Evolutionary conservation across 78 protist genomes (phyloP), one percentile per base, ranked within the genome.

Genomic region (Salpingoeca rosetta): DNA sequence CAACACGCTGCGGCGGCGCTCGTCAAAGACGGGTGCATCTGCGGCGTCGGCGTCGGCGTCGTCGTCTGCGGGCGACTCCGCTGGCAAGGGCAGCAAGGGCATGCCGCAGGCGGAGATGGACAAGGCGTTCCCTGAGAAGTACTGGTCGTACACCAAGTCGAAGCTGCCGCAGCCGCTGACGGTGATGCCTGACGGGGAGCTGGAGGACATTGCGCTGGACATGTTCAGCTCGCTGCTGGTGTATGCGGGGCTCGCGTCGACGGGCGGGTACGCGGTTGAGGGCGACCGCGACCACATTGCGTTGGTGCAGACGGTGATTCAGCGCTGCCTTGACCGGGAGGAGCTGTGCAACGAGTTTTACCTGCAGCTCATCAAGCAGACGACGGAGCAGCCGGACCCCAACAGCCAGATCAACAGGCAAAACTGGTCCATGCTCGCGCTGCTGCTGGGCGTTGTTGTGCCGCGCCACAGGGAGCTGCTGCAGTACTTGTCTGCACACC

Each of bases 311-410:
- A 37, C 0, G 12, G n/a, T 81, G 43, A 51, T 81, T 1, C 31
- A 31, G 37, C 3, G 24, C 40, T 0, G 2, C 31, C 2, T 81
- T 1, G 74, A 44, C 26, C 0, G 26, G 37, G 26, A 24, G 11
- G 12, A 0, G 56, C 11, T 57, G 44, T 35, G 78, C 51, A 24
- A 57, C 77, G 85, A 81, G 45, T 0, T 57, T 25, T 57, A 44
- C 76, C 85, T 81, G 37, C 85, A 57, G 45, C 44, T 81, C 27
- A 37, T 81, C 78, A 51, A 57, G 85, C 76, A 44, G 85, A 81
- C 85, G 26, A 39, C 38, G 27, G 41, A 81, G 51, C 83, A 79
- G 41, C 78, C 85, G 31, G 28, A 44, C 22, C 78, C 77, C 25
- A 37, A 57, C 74, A 57, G 43, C 77, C 1, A 7, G n/a, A 25